A percentile compares a stretch with the other conserved stretches of the same genome.
Evolutionary conservation across 2,329 filamentous ascomycete genomes (phyloP).

Genomic region (Calonectria leucothoes): DNA sequence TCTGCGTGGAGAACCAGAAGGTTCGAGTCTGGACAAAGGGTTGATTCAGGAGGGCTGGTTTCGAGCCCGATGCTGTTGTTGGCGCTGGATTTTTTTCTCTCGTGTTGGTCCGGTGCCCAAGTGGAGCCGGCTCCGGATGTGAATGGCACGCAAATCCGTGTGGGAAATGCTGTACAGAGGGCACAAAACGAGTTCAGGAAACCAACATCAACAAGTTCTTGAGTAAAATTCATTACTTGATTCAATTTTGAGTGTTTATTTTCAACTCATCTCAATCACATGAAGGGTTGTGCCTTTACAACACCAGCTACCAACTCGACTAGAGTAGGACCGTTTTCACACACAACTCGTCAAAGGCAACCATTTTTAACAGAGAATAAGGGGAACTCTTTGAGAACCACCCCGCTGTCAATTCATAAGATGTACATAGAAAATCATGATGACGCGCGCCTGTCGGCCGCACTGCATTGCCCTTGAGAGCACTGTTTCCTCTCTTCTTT

Average conservation of each 20-base stretch:
- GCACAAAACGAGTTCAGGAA: not conserved
- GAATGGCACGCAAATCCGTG: not conserved
- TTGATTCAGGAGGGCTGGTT: not conserved
- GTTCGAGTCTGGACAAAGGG: not conserved
- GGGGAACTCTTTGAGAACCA: not conserved
- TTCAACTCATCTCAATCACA: not conserved
- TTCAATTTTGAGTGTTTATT: not conserved
- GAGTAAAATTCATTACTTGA: not conserved
- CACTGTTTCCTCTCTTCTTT: not conserved
- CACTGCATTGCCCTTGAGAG: not conserved
- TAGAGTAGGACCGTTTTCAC: not conserved
- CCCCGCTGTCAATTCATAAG: not conserved
- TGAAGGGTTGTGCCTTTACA: not conserved
- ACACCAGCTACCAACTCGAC: not conserved
- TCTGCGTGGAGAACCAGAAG: not conserved
- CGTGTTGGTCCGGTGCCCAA: not conserved
- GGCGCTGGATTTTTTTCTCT: not conserved
- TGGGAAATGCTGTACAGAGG: not conserved
- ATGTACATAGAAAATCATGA: slow-evolving; percentile 13
- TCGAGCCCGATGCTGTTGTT: not conserved
- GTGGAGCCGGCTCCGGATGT: not conserved
- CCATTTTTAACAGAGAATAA: not conserved
- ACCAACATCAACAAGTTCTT: not conserved
- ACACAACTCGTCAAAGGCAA: not conserved
- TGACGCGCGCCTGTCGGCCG: not conserved